These are phyloP conservation scores for Blumeriella jaapii DNA, from an alignment of 2,329 filamentous ascomycete species.

Conservation along the genomic window DNA sequence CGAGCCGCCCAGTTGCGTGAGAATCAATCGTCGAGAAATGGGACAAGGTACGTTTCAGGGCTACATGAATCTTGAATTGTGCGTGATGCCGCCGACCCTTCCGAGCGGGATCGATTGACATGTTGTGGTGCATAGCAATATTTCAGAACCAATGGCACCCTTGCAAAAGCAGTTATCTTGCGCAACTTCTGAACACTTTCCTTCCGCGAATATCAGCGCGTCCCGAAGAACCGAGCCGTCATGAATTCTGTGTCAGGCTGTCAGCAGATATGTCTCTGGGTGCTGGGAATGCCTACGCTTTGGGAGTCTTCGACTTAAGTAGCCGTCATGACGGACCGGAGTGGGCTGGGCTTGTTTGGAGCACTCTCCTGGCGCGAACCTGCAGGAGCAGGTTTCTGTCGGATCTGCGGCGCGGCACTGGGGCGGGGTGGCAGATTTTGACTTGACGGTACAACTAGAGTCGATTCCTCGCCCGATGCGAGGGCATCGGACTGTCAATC, in stretches of 20 bases:
- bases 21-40: no score
- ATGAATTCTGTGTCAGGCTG: conserved; percentile 4
- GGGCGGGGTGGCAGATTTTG: conserved; percentile 32
- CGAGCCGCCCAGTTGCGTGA: no score
- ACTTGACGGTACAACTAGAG: conserved; percentile 45
- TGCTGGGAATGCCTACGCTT: conserved; percentile 10
- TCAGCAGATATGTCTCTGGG: background rate
- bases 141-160: conserved; percentile 2
- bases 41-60: no score
- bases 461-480: conserved; percentile 75
- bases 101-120: conserved; percentile 1
- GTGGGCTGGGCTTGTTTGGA: conserved; percentile 52
- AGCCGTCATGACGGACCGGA: conserved; percentile 54
- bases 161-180: conserved; percentile 13
- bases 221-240: conserved; percentile 7
- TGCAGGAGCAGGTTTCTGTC: conserved; percentile 27
- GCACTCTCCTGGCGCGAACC: conserved; percentile 28
- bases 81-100: no score
- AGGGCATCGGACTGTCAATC: conserved; percentile 88
- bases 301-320: conserved; percentile 25
- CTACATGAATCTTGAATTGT: no score
- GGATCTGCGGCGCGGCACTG: conserved; percentile 33
- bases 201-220: conserved; percentile 9
- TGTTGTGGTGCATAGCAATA: conserved; percentile 3
- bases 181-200: conserved; percentile 5